phyloP scores from a whole-genome alignment of 2,329 filamentous ascomycete genomes.

The Microsporum canis region DNA sequence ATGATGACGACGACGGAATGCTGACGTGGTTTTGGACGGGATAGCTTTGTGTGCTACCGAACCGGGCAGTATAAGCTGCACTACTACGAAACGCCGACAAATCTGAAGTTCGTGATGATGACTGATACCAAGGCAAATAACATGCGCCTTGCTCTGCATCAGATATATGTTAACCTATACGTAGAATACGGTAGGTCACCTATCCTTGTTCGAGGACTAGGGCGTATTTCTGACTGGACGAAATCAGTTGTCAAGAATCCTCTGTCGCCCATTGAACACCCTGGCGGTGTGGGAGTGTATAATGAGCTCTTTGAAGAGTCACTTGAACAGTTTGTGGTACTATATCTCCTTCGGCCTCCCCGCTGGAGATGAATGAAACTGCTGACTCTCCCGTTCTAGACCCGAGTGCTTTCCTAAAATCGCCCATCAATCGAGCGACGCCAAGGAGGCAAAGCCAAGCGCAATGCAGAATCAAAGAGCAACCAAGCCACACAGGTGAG shows the following conservation, averaged over 20 bases:
- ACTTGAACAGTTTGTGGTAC: conserved; percentile 41
- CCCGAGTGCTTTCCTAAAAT: conserved; percentile 10
- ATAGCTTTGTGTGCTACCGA: conserved; percentile 80
- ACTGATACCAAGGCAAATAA: conserved; percentile 82
- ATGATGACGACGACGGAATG: background rate
- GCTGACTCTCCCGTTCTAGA: conserved; percentile 2
- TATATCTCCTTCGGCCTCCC: background rate
- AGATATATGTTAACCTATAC: conserved; percentile 97
- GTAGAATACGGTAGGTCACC: conserved; percentile 68
- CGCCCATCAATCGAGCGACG: background rate
- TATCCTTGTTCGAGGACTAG: background rate
- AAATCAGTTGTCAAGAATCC: conserved; percentile 52
- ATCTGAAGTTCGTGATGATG: conserved; percentile 91
- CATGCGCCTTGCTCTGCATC: conserved; percentile 87
- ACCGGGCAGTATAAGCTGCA: conserved; percentile 96
- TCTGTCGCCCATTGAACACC: conserved; percentile 50
- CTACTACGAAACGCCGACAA: conserved; percentile 96
- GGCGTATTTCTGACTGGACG: background rate
- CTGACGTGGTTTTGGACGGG: background rate
- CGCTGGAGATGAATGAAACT: background rate
- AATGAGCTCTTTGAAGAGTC: conserved; percentile 56
- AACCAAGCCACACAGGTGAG: background rate
- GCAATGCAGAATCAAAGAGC: background rate
- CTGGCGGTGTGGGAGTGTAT: conserved; percentile 50
- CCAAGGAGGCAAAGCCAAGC: background rate